phyloP scores from a whole-genome alignment of 164 flowering plant genomes.

The Euptelea pleiosperma region DNA sequence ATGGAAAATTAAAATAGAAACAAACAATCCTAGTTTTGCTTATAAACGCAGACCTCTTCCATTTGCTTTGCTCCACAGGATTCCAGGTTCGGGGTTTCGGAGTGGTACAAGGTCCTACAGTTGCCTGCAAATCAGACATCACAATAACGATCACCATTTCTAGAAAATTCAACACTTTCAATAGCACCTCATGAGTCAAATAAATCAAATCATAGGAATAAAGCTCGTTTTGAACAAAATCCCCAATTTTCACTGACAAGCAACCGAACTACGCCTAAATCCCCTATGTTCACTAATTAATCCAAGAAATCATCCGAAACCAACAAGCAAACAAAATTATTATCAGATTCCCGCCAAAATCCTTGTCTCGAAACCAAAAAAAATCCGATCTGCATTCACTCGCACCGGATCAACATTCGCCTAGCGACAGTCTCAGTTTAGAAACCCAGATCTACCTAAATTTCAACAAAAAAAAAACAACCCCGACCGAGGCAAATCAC shows the following conservation, averaged over 20 bases:
- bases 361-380: background rate
- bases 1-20: background rate
- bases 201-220: background rate
- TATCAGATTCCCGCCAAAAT: background rate
- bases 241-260: background rate
- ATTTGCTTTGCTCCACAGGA: slow-evolving; percentile 89
- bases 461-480: slow-evolving; percentile 7
- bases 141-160: slow-evolving; percentile 9
- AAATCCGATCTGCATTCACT: slow-evolving; percentile 12
- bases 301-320: background rate
- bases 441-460: slow-evolving; percentile 18
- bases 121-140: slow-evolving; percentile 64
- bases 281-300: background rate
- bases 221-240: too few relatives aligned
- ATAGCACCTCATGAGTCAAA: background rate
- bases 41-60: slow-evolving; percentile 71
- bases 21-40: background rate
- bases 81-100: slow-evolving; percentile 95
- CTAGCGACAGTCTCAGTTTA: background rate
- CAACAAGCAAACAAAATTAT: background rate
- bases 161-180: background rate
- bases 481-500: slow-evolving; percentile 2
- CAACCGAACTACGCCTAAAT: background rate
- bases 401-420: background rate
- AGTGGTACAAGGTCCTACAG: slow-evolving; percentile 76